These are phyloP conservation scores for Saccharomycopsis lassenensis DNA, from an alignment of 805 yeast species.

Conservation along the genomic window DNA sequence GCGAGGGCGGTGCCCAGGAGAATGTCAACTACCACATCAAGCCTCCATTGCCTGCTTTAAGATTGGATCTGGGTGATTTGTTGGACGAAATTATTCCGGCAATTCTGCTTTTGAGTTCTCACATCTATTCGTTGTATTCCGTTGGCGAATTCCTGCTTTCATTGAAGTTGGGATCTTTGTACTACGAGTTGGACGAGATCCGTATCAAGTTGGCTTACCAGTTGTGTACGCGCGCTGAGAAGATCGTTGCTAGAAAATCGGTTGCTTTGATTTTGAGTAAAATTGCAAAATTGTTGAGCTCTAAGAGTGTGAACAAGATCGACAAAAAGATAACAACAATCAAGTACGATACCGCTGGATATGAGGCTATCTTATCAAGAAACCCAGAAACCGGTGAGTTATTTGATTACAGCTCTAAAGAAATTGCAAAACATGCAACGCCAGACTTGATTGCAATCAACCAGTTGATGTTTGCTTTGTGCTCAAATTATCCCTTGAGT, in stretches of 20 bases:
- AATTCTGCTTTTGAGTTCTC: conserved; percentile 46
- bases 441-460: conserved; percentile 54
- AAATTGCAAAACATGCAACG: conserved; percentile 25
- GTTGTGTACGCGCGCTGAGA: conserved; percentile 46
- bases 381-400: conserved; percentile 49
- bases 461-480: conserved; percentile 61
- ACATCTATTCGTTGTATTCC: conserved; percentile 60
- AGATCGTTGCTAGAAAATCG: conserved; percentile 34
- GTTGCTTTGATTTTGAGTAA: conserved; percentile 44
- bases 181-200: conserved; percentile 46
- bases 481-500: conserved; percentile 55
- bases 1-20: conserved; percentile 23
- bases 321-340: conserved; percentile 23
- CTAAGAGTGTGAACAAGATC: conserved; percentile 26
- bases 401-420: conserved; percentile 27
- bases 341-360: conserved; percentile 46
- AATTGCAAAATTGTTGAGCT: conserved; percentile 48
- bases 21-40: conserved; percentile 24
- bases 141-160: conserved; percentile 58
- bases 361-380: conserved; percentile 57
- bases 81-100: conserved; percentile 49
- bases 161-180: conserved; percentile 41
- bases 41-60: conserved; percentile 48
- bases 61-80: conserved; percentile 33
- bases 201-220: conserved; percentile 41